phyloP scores from a whole-genome alignment of 495 filamentous ascomycete species.

The Neurospora sp. region DNA sequence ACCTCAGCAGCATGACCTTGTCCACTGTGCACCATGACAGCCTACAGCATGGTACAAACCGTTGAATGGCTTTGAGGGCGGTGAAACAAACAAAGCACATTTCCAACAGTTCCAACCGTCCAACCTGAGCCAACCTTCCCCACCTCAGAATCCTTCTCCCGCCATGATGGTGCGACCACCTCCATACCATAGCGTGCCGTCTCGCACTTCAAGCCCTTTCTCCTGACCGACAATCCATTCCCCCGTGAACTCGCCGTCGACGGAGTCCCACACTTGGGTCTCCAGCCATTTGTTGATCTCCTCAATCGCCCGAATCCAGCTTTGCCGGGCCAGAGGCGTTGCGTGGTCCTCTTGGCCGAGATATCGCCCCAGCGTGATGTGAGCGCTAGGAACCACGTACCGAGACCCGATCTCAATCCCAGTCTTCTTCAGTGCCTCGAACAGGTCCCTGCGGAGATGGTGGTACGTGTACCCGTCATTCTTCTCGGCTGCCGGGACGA shows the following conservation, averaged over 20 bases:
- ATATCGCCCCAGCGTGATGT: conserved; percentile 80
- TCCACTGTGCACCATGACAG: neutral
- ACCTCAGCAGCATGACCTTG: neutral
- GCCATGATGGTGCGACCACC: conserved; percentile 53
- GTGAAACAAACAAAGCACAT: neutral
- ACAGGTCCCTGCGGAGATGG: conserved; percentile 75
- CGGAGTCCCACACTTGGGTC: conserved; percentile 53
- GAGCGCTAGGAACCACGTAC: conserved; percentile 79
- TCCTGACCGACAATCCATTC: conserved; percentile 74
- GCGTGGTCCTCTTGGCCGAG: conserved; percentile 44
- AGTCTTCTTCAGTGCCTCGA: conserved; percentile 41
- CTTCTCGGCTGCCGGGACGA: conserved; percentile 56
- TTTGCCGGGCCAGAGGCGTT: conserved; percentile 38
- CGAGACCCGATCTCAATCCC: conserved; percentile 58
- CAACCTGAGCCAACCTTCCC: neutral
- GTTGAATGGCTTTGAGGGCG: neutral
- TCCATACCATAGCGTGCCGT: conserved; percentile 76
- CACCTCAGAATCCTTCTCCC: conserved; percentile 49
- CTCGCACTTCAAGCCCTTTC: conserved; percentile 58
- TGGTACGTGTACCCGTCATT: conserved; percentile 73
- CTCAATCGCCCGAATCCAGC: conserved; percentile 59
- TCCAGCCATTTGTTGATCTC: conserved; percentile 64
- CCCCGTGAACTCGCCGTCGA: conserved; percentile 28
- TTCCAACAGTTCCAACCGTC: neutral
- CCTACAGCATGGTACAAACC: neutral